These are phyloP conservation scores for Phytopythium ostracodes DNA, from an alignment of 352 stramenopile genomes.

Conservation along the genomic window DNA sequence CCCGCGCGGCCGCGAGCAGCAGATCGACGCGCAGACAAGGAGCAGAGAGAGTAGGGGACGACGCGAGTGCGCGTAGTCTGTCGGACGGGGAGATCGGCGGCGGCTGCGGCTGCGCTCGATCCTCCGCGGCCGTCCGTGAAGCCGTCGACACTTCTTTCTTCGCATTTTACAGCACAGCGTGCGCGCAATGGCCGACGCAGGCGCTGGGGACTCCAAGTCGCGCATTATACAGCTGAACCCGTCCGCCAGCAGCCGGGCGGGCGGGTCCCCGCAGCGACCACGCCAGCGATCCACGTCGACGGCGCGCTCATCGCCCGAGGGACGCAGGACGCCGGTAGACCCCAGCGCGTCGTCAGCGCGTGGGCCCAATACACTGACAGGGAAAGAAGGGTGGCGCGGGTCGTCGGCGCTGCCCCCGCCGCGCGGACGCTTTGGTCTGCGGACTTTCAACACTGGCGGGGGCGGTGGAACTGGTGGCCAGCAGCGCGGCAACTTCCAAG, in stretches of 20 bases:
- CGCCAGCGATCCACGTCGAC: conserved; percentile 13
- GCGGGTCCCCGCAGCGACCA: conserved; percentile 9
- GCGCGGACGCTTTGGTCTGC: conserved; percentile 10
- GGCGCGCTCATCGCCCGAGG: conserved; percentile 21
- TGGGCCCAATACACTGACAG: not conserved
- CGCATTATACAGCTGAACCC: conserved; percentile 38
- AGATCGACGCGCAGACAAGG: not conserved
- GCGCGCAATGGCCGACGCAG: conserved; percentile 3
- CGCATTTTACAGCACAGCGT: not conserved
- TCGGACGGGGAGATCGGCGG: no score
- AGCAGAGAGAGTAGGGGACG: not conserved
- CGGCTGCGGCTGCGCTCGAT: not conserved
- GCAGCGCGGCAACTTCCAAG: conserved; percentile 27
- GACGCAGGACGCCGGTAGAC: conserved; percentile 12
- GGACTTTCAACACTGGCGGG: conserved; percentile 14
- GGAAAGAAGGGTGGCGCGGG: conserved; percentile 1
- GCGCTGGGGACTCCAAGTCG: conserved; percentile 9
- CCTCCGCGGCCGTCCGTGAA: no score
- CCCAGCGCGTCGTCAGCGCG: not conserved
- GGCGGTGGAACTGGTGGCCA: not conserved
- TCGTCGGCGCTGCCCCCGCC: conserved; percentile 8
- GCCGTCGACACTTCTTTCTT: no score
- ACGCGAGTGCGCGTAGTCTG: not conserved
- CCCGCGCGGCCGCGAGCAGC: not conserved
- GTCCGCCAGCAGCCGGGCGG: conserved; percentile 15